Evolutionary conservation across 2,329 filamentous ascomycete genomes (phyloP).

Genomic region (Talaromyces funiculosus): DNA sequence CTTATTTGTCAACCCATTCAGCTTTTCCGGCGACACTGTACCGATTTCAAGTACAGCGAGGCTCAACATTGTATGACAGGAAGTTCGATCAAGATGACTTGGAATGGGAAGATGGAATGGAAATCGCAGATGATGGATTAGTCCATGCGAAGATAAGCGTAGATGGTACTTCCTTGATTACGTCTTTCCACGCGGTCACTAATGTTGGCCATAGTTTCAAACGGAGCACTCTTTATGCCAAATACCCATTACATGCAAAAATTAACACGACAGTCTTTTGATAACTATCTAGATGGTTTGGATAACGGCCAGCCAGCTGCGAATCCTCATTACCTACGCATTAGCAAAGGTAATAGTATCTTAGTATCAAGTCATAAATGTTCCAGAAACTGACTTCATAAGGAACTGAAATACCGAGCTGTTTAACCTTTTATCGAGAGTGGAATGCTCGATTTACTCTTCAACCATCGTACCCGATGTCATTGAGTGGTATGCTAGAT

Average conservation of each 20-base stretch:
- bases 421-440: neutral
- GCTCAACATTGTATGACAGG: too few species aligned
- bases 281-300: conserved; percentile 3
- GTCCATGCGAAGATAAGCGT: too few species aligned
- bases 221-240: conserved; percentile 18
- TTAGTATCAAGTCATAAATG: neutral
- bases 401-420: conserved; percentile 2
- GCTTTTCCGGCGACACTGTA: too few species aligned
- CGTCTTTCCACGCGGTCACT: neutral
- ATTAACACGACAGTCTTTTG: conserved; percentile 10
- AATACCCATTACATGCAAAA: conserved; percentile 19
- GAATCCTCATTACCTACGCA: conserved; percentile 1
- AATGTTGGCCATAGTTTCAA: conserved; percentile 14
- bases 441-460: conserved; percentile 4
- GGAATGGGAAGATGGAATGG: too few species aligned
- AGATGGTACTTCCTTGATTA: too few species aligned
- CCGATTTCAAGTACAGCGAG: too few species aligned
- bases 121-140: too few species aligned
- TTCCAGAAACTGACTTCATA: neutral
- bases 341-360: neutral
- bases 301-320: conserved; percentile 2
- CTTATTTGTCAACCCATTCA: too few species aligned
- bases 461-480: conserved; percentile 4
- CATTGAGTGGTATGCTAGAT: neutral
- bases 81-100: too few species aligned